phyloP scores from a whole-genome alignment of 2,329 filamentous ascomycete genomes.

The Nemania serpens region DNA sequence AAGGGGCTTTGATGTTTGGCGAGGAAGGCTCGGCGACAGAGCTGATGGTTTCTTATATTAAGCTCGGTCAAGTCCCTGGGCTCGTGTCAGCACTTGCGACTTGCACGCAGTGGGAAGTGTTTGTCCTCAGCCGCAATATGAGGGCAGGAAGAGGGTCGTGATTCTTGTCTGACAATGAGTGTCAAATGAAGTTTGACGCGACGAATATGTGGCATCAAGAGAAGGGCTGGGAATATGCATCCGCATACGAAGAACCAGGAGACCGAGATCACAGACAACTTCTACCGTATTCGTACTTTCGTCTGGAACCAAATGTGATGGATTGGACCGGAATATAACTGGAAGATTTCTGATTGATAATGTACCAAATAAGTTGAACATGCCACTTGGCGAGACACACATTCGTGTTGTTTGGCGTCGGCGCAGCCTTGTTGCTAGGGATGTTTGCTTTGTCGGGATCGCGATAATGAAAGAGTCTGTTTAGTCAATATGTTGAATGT shows the following conservation, averaged over 20 bases:
- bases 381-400: neutral
- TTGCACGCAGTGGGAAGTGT: too few relatives aligned
- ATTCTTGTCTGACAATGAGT: neutral
- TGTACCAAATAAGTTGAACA: neutral
- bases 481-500: neutral
- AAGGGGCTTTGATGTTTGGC: neutral
- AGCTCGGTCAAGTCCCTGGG: too few relatives aligned
- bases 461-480: neutral
- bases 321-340: neutral
- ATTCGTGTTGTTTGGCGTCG: neutral
- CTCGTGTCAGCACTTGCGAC: too few relatives aligned
- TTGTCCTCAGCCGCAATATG: too few relatives aligned
- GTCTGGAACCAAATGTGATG: neutral
- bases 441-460: neutral
- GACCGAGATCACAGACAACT: neutral
- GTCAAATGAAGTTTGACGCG: neutral
- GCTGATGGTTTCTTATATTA: too few relatives aligned
- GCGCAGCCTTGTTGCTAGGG: neutral
- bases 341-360: neutral
- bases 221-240: neutral
- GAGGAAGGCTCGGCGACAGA: too few relatives aligned
- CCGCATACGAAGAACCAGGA: too few relatives aligned
- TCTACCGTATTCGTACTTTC: neutral
- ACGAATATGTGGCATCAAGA: neutral
- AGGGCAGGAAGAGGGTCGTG: too few relatives aligned